Evolutionary conservation across 371 early-diverging fungal genomes (phyloP), one percentile per base, ranked within the genome.

Genomic region (Mortierella sp.): DNA sequence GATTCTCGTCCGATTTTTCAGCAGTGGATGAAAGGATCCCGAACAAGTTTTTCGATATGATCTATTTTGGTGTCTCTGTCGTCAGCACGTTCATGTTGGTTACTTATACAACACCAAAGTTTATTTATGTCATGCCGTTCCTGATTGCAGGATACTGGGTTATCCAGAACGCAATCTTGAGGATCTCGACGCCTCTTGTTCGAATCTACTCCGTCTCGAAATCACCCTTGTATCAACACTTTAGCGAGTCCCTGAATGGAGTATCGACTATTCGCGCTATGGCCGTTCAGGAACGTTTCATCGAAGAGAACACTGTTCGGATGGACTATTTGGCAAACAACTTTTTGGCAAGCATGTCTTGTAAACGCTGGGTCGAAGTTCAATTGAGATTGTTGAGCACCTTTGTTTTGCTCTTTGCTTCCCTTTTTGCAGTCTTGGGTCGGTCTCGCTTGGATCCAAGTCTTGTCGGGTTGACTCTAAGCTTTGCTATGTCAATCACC

Each of bases 331-430:
- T 96, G 78, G 92, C 91, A 71, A 88, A 88, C 52, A 96, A 95
- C 0, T 94, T 93, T 70, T 94, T 92, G 83, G 93, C 96, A 2
- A 92, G 90, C 6, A 84, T 96, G 40, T 87, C 91, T 0, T 88
- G 92, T 59, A 96, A 96, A 66, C 94, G 98, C 48, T 98, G 98
- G 96, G 81, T 97, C 19, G 96, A 97, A 40, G 90, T 97, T 15
- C 93, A 98, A 40, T 88, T 98, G 28, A 96, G 98, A 83, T 87
- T 94, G 1, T 75, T 91, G 69, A 90, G 91, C 19, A 88, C 90
- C 9, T 76, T 87, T 59, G 91, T 94, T 53, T 88, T 93, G 65
- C 88, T 94, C 38, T 85, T 87, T 32, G 90, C 92, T 10, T 86
- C 95, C 0, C 70, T 90, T 2, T 86, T 94, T 41, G 89, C 92